These are phyloP conservation scores for Ophiocordyceps camponoti-saundersi DNA, from an alignment of 2,329 filamentous ascomycete species.

Conservation along the genomic window DNA sequence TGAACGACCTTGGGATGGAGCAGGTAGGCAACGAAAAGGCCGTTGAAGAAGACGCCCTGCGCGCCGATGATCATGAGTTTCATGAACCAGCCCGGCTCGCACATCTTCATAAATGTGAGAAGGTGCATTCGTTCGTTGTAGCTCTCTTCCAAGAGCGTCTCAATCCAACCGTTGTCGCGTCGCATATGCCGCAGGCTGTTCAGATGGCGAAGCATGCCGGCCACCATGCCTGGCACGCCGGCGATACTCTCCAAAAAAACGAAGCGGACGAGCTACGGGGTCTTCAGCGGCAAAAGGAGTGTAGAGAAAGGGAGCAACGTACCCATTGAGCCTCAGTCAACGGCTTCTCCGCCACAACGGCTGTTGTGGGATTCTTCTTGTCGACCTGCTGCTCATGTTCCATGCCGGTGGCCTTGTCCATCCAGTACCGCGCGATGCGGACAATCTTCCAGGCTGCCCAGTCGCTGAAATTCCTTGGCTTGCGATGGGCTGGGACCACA, in stretches of 20 bases:
- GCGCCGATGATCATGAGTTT: conserved; percentile 78
- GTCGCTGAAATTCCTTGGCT: conserved; percentile 58
- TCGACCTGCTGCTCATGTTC: conserved; percentile 53
- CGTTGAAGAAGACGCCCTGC: conserved; percentile 94
- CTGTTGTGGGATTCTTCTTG: conserved; percentile 37
- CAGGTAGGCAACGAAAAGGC: conserved; percentile 78
- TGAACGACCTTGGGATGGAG: conserved; percentile 76
- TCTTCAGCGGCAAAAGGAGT: background rate
- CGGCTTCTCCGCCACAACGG: conserved; percentile 34
- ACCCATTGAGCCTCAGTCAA: conserved; percentile 76
- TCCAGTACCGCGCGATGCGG: conserved; percentile 57
- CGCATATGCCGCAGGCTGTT: conserved; percentile 71
- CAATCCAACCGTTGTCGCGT: conserved; percentile 93
- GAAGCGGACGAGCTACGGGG: conserved; percentile 50
- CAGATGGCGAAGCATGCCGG: conserved; percentile 82
- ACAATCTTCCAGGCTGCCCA: conserved; percentile 63
- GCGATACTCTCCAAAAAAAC: conserved; percentile 92
- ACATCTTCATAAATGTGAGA: conserved; percentile 83
- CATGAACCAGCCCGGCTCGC: conserved; percentile 64
- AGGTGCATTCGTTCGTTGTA: conserved; percentile 93
- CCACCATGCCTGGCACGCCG: conserved; percentile 93
- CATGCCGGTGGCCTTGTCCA: conserved; percentile 66
- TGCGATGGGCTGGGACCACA: conserved; percentile 61
- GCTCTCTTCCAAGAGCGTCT: conserved; percentile 74
- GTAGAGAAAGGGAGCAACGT: conserved; percentile 6